Base-by-base conservation (phyloP, 768 basidiomycete species). In the Suillus clintonianus region DNA sequence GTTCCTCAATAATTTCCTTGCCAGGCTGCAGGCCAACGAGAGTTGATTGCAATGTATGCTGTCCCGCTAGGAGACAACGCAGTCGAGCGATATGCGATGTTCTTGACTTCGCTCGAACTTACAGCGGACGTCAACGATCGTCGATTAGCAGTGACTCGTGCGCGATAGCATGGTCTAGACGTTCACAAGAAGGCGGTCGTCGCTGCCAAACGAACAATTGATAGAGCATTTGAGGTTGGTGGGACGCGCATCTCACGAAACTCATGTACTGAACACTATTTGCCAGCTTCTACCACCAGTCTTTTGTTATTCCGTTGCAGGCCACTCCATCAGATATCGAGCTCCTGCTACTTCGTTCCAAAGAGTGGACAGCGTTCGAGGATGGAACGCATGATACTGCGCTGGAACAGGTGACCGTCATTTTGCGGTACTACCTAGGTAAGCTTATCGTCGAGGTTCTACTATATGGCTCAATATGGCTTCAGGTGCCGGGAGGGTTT, bases 31-130 rank as follows among this genome's bases (percentile, higher is more conserved):
- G 91, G 91, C 19, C 83, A 95, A 76, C 84, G 92, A 41, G 87
- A 91, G 45, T 83, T 99, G 17, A 95, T 99, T 17, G 95, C 97
- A 0, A 86, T 97, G 81, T 99, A 99, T 73, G 95, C 95, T 7
- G 88, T 92, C 15, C 92, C 93, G 37, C 79, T 99, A 24, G 92
- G 95, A 6, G 89, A 94, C 70, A 94, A 94, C 66, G 95, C 95
- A 3, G 88, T 97, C 45, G 91, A 95, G 69, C 89, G 94, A 39
- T 99, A 98, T 68, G 95, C 96, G 0, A 80, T 89, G 69, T 98
- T 95, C 88, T 82, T 99, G 27, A 86, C 91, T 37, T 91, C 89
- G 0, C 82, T 92, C n/a, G 89, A 85, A 51, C 81, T 92, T 19
- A 79, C 83, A 1, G 84, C 85, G 0, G 87, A 90, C 65, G 76